Evolutionary conservation across 2,329 filamentous ascomycete genomes (phyloP), one percentile per base, ranked within the genome.

Genomic region (Talaromyces sp.): DNA sequence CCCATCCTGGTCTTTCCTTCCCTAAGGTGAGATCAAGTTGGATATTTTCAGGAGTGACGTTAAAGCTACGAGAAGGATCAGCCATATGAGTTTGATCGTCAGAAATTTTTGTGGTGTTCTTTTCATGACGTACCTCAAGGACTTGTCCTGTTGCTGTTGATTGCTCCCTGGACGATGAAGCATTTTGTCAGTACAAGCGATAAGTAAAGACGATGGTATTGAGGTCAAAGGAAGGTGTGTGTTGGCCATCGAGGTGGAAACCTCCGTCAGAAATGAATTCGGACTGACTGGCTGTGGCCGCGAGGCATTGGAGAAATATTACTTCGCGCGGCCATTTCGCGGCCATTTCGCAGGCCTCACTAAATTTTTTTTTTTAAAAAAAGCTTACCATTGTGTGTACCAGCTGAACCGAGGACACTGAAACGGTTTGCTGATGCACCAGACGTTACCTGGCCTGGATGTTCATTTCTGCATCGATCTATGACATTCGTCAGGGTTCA

Each of bases 1-100:
- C 89, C 90, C 93, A 98, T 82, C 86, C 80, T 19, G 94, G 94
- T 9, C 85, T 84, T 66, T 95, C 91, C 24, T 83, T 82, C 6
- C 77, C 77, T 24, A 70, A 67, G 0, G 83, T 85, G 54, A 96
- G 82, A 73, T 96, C 92, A 62, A 79, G 78, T 66, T 84, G 83
- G 70, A 96, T 89, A 2, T 78, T 79, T 0, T 86, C 85, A 48
- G 79, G 78, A n/a, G 79, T 85, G 47, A 93, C 76, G 52, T 77
- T 82, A 73, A 87, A 83, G 64, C 81, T 83, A 72, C 3, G n/a
- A 70, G 71, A 67, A 70, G 13, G 33, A 27, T 65, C 35, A 65
- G 35, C 16, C 27, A 27, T 6, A 13, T 19, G 1, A 13, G 11
- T 47, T 19, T 24, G 16, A 57, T n/a, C 43, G 8, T 45, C 8